Percentiles rank a stretch among this genome's conserved stretches.
Conservation (phyloP, 108 stramenopile species). For the Aureococcus anophagefferens region DNA sequence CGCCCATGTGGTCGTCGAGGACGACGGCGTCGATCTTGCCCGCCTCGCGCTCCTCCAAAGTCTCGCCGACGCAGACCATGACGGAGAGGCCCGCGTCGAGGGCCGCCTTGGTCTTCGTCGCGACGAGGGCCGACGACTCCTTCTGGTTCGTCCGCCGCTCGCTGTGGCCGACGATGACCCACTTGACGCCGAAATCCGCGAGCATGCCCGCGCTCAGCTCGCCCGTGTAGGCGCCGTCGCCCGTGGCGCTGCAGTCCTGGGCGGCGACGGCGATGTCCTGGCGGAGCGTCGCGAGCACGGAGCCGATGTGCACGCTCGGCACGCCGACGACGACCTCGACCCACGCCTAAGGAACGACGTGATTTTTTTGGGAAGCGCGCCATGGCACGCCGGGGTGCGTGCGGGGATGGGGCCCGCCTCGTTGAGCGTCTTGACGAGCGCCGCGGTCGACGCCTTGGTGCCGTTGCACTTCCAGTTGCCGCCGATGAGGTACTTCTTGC, state of each 20-base stretch:
- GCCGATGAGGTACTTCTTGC: conserved; percentile 40
- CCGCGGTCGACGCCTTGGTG: conserved; percentile 53
- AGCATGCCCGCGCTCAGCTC: conserved; percentile 75
- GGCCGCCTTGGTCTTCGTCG: conserved; percentile 88
- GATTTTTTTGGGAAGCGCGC: not conserved
- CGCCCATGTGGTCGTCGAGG: conserved; percentile 30
- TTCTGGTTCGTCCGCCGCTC: conserved; percentile 72
- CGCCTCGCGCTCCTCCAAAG: conserved; percentile 90
- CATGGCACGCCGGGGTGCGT: conserved; percentile 1
- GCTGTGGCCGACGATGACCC: conserved; percentile 95
- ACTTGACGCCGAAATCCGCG: conserved; percentile 84
- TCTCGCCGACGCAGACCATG: conserved; percentile 95
- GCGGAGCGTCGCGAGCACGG: conserved; percentile 47
- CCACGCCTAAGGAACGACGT: not conserved
- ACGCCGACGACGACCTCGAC: conserved; percentile 68
- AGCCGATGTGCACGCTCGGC: conserved; percentile 62
- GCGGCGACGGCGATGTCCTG: conserved; percentile 70
- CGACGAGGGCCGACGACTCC: conserved; percentile 80
- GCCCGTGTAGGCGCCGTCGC: conserved; percentile 87
- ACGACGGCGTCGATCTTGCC: conserved; percentile 54
- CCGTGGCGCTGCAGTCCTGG: conserved; percentile 61
- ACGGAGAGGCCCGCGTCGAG: conserved; percentile 88
- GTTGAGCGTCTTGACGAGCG: conserved; percentile 71
- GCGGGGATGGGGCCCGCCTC: conserved; percentile 67
- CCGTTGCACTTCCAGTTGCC: conserved; percentile 93